Conservation (phyloP, 164 flowering plant genomes). For the Liriodendron chinense region DNA sequence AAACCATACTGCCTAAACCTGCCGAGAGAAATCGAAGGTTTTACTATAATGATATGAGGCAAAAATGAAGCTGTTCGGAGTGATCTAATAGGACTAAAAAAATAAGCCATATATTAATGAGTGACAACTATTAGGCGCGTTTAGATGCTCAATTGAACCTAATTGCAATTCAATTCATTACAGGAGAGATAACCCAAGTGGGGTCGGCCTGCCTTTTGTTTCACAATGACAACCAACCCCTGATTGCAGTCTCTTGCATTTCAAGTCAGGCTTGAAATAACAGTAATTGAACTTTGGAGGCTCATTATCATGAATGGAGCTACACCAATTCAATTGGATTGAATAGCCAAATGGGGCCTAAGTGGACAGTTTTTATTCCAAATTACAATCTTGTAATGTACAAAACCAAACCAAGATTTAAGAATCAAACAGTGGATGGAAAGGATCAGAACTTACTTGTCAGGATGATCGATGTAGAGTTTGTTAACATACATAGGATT, state of each 20-base stretch:
- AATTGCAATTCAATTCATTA: not conserved
- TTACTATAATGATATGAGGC: not conserved
- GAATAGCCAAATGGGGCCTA: not conserved
- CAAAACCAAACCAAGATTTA: not conserved
- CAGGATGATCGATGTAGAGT: slow-evolving; percentile 59
- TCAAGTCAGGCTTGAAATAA: not conserved
- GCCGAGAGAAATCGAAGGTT: not conserved
- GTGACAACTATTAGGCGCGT: too few species aligned
- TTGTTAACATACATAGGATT: slow-evolving; percentile 58
- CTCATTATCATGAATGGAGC: not conserved
- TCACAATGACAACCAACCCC: not conserved
- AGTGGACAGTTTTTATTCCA: not conserved
- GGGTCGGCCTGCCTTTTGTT: too few species aligned
- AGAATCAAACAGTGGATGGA: not conserved
- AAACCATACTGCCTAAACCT: slow-evolving; percentile 86
- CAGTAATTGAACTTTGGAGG: not conserved
- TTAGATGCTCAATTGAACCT: not conserved
- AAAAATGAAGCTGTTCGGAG: too few species aligned
- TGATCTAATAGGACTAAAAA: not conserved
- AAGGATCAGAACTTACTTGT: slow-evolving; percentile 40
- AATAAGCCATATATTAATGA: too few species aligned
- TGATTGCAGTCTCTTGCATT: not conserved
- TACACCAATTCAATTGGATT: not conserved
- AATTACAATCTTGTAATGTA: not conserved
- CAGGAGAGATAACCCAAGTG: too few species aligned